Evolutionary conservation across 305 asterid species (phyloP), one percentile per base, ranked within the genome.

Genomic region (Solanum hybrid): DNA sequence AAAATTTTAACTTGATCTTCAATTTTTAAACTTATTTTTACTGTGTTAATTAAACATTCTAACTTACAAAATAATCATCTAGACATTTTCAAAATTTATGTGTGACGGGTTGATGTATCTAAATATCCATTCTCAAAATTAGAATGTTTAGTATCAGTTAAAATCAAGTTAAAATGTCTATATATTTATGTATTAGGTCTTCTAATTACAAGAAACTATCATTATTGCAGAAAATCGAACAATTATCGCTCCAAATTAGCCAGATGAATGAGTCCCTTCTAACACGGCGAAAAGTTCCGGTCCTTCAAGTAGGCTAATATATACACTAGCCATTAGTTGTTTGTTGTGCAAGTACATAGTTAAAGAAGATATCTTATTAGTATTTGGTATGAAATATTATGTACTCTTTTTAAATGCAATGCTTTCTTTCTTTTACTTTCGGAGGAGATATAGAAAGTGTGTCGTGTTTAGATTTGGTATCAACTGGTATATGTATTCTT

Each of bases 181-280:
- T 57, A 1, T 64, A 22, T 64, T 3, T 22, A 64, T n/a, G 5
- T 64, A 64, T 64, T 64, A 64, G 2, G 18, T 24, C 18, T 24
- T 67, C 87, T 86, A 84, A 89, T 61, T 61, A 20, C 14, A 64
- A 29, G 51, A 69, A 75, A 39, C 67, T 91, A 33, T 36, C 6
- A 29, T 35, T 90, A 86, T 79, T 89, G 93, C 97, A 95, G 97
- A 93, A 90, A 95, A 96, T 96, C 92, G 87, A 87, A 12, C 94
- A 95, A 89, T 94, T 96, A n/a, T 33, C 93, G 13, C 90, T 92
- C 22, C 97, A 94, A 92, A 91, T 94, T 78, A 92, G 95, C 35
- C 93, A 89, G 61, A 91, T 93, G 94, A 96, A 95, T 79, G 96
- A 95, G 69, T 86, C 89, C 76, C 82, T 95, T 34, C 89, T 57